Evolutionary conservation across 2,329 filamentous ascomycete genomes (phyloP), one percentile per base, ranked within the genome.

Genomic region (Coniella lustricola): DNA sequence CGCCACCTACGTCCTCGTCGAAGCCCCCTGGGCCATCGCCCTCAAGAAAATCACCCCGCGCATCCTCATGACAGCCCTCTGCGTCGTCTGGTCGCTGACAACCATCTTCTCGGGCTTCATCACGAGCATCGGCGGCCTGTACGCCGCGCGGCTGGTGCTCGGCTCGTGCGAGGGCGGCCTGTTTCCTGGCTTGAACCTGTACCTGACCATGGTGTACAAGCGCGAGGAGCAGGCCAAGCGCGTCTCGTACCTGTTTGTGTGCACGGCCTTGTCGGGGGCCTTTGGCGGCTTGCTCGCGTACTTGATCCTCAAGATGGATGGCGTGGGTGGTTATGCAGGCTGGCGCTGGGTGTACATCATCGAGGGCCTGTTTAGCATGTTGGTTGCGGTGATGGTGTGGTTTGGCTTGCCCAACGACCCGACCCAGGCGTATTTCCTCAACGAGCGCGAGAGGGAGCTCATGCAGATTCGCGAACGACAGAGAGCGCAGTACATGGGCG

Each of bases 151-250:
- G 4, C 60, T 90, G 0, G 66, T 89, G 13, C 75, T 90, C 0
- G 85, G 85, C 4, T 70, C 76, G 7, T 73, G 87, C 34, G 84
- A 87, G 64, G 83, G 80, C 0, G 84, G 84, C 0, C 67, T 87
- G 0, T 87, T 87, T 55, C 84, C 85, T 0, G 84, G 84, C 0
- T 66, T 85, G 55, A 81, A 77, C 4, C 66, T 84, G 16, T 87
- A 87, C 56, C 71, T 90, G 16, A 88, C 85, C 0, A 76, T 88
- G 55, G 89, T 87, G 70, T 90, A 90, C 67, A 85, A 80, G 40
- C 85, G 84, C 59, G 73, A 75, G 22, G 85, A 90, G 64, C 74
- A 89, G 2, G 85, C 84, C 4, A 66, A 88, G 36, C 79, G 86
- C 2, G 81, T 88, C 3, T 84, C 82, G 2, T 88, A 87, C 56